Evolutionary conservation across 2,329 filamentous ascomycete species (phyloP).

Genomic region (Botrytis hyacinthi): DNA sequence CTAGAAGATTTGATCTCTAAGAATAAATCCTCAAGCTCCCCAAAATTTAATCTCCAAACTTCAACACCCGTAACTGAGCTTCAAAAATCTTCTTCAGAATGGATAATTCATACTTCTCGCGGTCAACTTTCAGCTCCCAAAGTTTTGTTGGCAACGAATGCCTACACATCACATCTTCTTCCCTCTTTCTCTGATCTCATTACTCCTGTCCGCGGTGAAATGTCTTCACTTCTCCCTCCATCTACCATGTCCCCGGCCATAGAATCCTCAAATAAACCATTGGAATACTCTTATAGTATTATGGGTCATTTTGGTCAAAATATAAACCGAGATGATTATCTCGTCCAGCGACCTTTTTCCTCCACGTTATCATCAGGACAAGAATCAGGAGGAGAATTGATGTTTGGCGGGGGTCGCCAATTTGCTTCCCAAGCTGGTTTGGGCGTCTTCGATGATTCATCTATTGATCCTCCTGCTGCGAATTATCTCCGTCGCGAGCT

Average conservation of each 20-base stretch:
- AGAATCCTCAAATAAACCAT: slow-evolving; percentile 13
- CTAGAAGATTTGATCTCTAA: slow-evolving; percentile 48
- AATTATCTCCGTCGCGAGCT: slow-evolving; percentile 35
- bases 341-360: slow-evolving; percentile 63
- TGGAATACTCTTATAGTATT: slow-evolving; percentile 54
- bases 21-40: slow-evolving; percentile 25
- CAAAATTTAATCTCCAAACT: slow-evolving; percentile 69
- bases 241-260: slow-evolving; percentile 32
- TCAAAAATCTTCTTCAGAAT: slow-evolving; percentile 43
- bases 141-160: slow-evolving; percentile 80
- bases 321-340: slow-evolving; percentile 63
- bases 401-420: slow-evolving; percentile 68
- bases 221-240: slow-evolving; percentile 64
- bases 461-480: slow-evolving; percentile 49
- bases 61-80: slow-evolving; percentile 62
- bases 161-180: slow-evolving; percentile 74
- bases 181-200: slow-evolving; percentile 69
- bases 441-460: slow-evolving; percentile 59
- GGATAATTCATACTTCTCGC: slow-evolving; percentile 65
- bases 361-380: slow-evolving; percentile 35
- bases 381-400: slow-evolving; percentile 51
- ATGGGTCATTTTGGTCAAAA: slow-evolving; percentile 47
- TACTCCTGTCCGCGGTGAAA: slow-evolving; percentile 73
- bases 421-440: slow-evolving; percentile 52
- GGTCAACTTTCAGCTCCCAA: slow-evolving; percentile 62